Base-by-base conservation (phyloP, 176 grass and related monocot genomes). In the Eragrostis curvula region DNA sequence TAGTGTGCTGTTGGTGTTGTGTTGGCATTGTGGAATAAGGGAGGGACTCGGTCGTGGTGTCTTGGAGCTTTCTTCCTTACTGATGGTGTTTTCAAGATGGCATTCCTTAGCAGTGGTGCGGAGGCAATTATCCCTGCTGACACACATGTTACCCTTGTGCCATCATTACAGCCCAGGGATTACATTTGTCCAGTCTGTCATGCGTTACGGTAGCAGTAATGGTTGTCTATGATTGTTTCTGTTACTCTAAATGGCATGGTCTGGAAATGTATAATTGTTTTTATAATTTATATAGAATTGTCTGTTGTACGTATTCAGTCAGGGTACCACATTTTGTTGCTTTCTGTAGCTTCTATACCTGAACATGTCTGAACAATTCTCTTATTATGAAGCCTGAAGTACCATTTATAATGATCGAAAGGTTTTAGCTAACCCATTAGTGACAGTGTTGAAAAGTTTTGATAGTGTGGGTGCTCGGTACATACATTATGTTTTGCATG, bases 341-440 rank as follows among this genome's bases (percentile, higher is more conserved):
- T 55, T 5, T 20, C 56, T 16, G 70, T 20, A 32, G 60, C 75
- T 66, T 39, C 27, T 27, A 11, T 41, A 48, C 52, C 75, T 75
- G 16, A 68, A 69, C 29, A 59, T 30, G 9, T 36, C 32, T 36
- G 32, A 36, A 36, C 32, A 36, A 36, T 67, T 55, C 29, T 15
- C 14, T 50, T 67, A 24, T 51, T 36, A 21, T 57, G 48, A 66
- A 73, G 1, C 29, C 5, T 21, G 21, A 73, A 66, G 49, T 67
- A 3, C 55, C 43, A 60, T 40, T 60, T 17, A 27, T 55, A 18
- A 61, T 44, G 51, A 6, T 73, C 25, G 14, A 73, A 58, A 58
- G 75, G 68, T 60, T 84, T 66, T 79, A n/a, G 20, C 77, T 71
- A 55, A 15, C 73, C 27, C 62, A 48, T 79, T 68, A 52, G 17